Base-by-base conservation (phyloP, 2,329 filamentous ascomycete species). In the Laburnicola sp. region DNA sequence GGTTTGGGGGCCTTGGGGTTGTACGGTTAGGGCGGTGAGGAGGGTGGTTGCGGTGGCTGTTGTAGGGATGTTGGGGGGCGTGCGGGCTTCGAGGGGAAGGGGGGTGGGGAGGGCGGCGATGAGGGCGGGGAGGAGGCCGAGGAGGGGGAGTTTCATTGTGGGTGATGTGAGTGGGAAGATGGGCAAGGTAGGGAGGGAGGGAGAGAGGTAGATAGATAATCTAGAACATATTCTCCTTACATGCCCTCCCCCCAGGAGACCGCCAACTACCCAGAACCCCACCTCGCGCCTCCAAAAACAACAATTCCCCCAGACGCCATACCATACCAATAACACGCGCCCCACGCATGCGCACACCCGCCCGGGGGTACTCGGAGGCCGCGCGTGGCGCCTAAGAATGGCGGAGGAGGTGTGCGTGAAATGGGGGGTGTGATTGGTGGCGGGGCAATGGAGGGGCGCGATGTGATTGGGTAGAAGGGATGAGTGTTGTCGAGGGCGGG, bases 11-110 rank as follows among this genome's bases (percentile, higher is more conserved):
- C 79, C 80, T 36, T 80, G 74, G 0, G 80, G 72, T 3, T 78
- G 76, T 16, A 88, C 85, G 0, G 80, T 84, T 45, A 91, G 75
- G 26, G 68, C 73, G 2, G 76, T 76, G 30, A 91, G 82, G 54
- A 83, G 78, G 5, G 76, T 78, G 54, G 80, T 77, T 21, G 88
- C 87, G 0, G 75, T 75, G 1, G 82, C 68, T 0, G 77, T 75
- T 4, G 79, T 78, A 16, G 88, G 88, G 51, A 91, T 83, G 35
- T 83, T 83, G 6, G 86, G 83, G 69, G 80, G 78, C 10, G 76
- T 66, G 16, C 75, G 74, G n/a, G 62, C 49, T 4, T 55, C 53
- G 26, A 70, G 65, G 6, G 53, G 52, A 45, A 16, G 16, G 16
- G 70, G 63, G 27, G 67, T 57, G 25, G 71, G 68, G 8, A 66